These are phyloP conservation scores for Emmonsiellopsis sp. DNA, from an alignment of 2,329 filamentous ascomycete species.

Conservation along the genomic window DNA sequence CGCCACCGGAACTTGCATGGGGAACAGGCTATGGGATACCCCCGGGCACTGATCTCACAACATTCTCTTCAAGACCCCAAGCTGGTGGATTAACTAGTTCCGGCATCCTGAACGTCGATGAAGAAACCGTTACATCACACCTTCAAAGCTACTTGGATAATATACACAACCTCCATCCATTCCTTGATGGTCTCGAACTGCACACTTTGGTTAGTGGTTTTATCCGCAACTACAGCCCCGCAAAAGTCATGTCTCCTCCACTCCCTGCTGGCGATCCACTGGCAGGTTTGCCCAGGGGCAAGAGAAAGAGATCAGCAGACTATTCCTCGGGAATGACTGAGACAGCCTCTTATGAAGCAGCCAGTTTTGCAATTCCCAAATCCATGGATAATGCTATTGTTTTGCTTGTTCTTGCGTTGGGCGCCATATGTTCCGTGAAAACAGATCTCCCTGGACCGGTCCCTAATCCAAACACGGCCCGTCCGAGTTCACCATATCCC, in stretches of 20 bases:
- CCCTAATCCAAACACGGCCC: constrained; percentile 10
- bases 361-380: constrained; percentile 31
- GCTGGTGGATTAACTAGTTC: constrained; percentile 40
- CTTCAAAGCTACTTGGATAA: constrained; percentile 48
- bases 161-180: constrained; percentile 56
- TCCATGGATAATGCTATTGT: constrained; percentile 75
- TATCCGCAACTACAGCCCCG: constrained; percentile 38
- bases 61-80: constrained; percentile 18
- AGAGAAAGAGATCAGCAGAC: constrained; percentile 12
- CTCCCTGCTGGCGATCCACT: neutral
- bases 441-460: constrained; percentile 46
- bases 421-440: constrained; percentile 61
- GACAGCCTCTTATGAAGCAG: neutral
- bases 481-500: constrained; percentile 12
- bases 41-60: constrained; percentile 19
- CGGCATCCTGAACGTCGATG: constrained; percentile 46
- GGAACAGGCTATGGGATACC: constrained; percentile 35
- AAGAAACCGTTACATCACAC: constrained; percentile 40
- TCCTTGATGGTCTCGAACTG: constrained; percentile 48
- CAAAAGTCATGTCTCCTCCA: neutral
- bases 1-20: constrained; percentile 42
- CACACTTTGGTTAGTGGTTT: constrained; percentile 44
- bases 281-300: constrained; percentile 9
- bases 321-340: constrained; percentile 1
- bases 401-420: constrained; percentile 72